phyloP scores from a whole-genome alignment of 2,329 filamentous ascomycete genomes.

The Cytospora paraplurivora region DNA sequence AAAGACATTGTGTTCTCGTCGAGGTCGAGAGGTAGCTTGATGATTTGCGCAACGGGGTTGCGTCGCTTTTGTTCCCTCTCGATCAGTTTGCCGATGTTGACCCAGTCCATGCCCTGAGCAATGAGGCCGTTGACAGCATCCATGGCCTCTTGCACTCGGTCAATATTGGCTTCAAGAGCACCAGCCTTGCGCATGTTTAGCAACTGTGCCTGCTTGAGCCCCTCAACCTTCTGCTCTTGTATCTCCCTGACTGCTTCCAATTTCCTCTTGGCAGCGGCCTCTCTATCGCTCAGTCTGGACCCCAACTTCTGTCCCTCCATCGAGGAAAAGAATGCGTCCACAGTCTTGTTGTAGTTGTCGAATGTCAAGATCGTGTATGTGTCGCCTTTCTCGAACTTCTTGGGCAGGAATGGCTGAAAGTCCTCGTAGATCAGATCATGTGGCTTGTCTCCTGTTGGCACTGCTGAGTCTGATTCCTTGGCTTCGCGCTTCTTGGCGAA shows the following conservation, averaged over 20 bases:
- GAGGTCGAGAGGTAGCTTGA: constrained; percentile 84
- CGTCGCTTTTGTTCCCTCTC: constrained; percentile 79
- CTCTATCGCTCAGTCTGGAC: constrained; percentile 77
- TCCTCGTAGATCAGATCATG: constrained; percentile 79
- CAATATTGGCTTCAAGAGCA: constrained; percentile 86
- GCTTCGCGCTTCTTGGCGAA: constrained; percentile 66
- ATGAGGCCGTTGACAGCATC: constrained; percentile 92
- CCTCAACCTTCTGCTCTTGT: constrained; percentile 82
- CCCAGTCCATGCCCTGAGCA: constrained; percentile 95
- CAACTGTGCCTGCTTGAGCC: constrained; percentile 77
- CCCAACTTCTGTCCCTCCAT: constrained; percentile 92
- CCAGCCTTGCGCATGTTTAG: constrained; percentile 85
- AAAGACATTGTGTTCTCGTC: constrained; percentile 88
- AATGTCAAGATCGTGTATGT: constrained; percentile 72
- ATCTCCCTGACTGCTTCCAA: constrained; percentile 82
- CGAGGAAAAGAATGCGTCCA: constrained; percentile 97
- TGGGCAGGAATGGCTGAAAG: constrained; percentile 88
- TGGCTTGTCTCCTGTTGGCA: constrained; percentile 41
- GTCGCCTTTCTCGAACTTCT: constrained; percentile 72
- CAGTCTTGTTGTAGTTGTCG: constrained; percentile 85
- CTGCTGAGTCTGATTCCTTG: constrained; percentile 31
- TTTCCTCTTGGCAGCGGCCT: constrained; percentile 79
- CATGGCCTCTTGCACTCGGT: constrained; percentile 89
- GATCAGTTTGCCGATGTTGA: constrained; percentile 83
- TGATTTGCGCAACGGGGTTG: constrained; percentile 85